These are phyloP conservation scores for Wallemia hederae DNA, from an alignment of 1,284 basidiomycete genomes.

Conservation along the genomic window DNA sequence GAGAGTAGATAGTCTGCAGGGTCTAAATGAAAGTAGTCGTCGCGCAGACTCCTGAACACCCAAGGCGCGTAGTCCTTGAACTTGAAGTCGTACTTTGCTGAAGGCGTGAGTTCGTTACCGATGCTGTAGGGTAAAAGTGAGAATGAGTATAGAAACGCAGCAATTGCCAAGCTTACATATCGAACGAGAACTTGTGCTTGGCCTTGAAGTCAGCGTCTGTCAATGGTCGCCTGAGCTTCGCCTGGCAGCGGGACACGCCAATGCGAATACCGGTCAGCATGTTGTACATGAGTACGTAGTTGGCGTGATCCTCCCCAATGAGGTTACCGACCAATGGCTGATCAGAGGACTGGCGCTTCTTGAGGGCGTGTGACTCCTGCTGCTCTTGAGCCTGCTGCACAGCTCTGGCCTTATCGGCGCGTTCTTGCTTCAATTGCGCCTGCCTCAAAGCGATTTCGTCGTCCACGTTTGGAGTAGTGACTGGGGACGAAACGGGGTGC, in stretches of 20 bases:
- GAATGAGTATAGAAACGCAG: not conserved
- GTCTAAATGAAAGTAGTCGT: slow-evolving; percentile 80
- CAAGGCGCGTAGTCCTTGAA: slow-evolving; percentile 98
- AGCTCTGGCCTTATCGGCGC: not conserved
- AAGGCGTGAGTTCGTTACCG: slow-evolving; percentile 88
- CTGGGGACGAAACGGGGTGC: not conserved
- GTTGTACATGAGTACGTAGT: slow-evolving; percentile 98
- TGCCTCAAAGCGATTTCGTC: not conserved
- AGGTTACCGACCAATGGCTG: slow-evolving; percentile 53
- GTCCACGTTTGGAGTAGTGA: not conserved
- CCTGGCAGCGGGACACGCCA: slow-evolving; percentile 81
- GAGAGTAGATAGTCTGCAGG: slow-evolving; percentile 91
- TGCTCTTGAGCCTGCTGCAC: not conserved
- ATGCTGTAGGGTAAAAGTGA: slow-evolving; percentile 23
- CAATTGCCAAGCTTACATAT: slow-evolving; percentile 34
- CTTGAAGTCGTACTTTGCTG: slow-evolving; percentile 88
- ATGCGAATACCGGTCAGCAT: slow-evolving; percentile 97
- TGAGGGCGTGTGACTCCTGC: not conserved
- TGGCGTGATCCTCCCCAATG: slow-evolving; percentile 87
- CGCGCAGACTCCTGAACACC: slow-evolving; percentile 83
- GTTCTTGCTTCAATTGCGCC: not conserved
- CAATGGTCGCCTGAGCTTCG: slow-evolving; percentile 61
- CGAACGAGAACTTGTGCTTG: slow-evolving; percentile 84
- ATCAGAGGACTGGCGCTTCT: not conserved
- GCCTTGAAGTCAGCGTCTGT: slow-evolving; percentile 66